Conservation (phyloP, 495 filamentous ascomycete species). For the Aspergillus taichungensis region DNA sequence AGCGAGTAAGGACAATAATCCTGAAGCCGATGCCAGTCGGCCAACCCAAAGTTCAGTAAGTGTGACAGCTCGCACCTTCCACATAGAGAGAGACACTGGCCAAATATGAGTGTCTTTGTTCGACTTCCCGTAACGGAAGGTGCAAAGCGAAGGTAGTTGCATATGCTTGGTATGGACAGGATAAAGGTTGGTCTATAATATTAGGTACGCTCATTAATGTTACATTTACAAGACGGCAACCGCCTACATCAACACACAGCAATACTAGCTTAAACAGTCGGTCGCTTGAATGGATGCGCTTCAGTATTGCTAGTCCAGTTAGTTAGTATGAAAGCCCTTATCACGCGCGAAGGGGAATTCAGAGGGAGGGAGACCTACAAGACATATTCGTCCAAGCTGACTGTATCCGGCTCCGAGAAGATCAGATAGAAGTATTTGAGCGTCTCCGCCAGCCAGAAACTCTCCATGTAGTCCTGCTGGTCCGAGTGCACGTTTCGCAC, state of each 20-base stretch:
- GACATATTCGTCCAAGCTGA: constrained; percentile 65
- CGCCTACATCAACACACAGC: not conserved
- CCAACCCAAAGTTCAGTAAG: too few relatives aligned
- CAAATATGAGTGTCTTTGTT: too few relatives aligned
- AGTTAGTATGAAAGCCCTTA: constrained; percentile 1
- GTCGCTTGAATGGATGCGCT: constrained; percentile 60
- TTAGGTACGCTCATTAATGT: not conserved
- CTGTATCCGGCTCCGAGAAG: constrained; percentile 60
- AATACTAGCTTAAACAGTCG: constrained; percentile 8
- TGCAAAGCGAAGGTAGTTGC: too few relatives aligned
- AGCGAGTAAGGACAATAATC: too few relatives aligned
- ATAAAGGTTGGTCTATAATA: not conserved
- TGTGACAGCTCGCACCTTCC: too few relatives aligned
- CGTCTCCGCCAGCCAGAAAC: constrained; percentile 64
- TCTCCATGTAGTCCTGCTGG: constrained; percentile 45
- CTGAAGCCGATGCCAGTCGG: too few relatives aligned
- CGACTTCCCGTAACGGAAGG: too few relatives aligned
- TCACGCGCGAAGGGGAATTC: not conserved
- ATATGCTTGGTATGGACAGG: too few relatives aligned
- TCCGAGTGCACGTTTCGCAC: constrained; percentile 34
- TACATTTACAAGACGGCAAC: too few relatives aligned
- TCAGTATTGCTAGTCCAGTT: constrained; percentile 53
- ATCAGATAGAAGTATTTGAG: constrained; percentile 92
- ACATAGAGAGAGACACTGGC: too few relatives aligned
- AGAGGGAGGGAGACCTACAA: constrained; percentile 29